These are phyloP conservation scores for Pleurotus tuoliensis DNA, from an alignment of 768 basidiomycete genomes.

Conservation along the genomic window DNA sequence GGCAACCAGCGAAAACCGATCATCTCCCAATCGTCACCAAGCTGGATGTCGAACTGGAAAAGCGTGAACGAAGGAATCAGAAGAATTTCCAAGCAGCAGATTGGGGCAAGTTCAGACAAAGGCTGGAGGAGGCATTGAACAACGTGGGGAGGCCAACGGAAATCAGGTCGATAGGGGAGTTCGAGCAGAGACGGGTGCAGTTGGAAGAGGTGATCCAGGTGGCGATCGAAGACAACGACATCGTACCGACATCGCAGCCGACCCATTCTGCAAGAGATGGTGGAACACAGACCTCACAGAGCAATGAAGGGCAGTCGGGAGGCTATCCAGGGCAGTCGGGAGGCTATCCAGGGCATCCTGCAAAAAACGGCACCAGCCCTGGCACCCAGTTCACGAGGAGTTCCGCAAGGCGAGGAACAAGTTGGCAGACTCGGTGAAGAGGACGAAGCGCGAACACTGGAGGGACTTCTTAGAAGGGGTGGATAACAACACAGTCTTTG, in stretches of 20 bases:
- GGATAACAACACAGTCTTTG: conserved; percentile 9
- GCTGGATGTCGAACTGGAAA: conserved; percentile 15
- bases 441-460: conserved; percentile 13
- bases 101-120: conserved; percentile 18
- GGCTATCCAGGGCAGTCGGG: background rate
- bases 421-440: background rate
- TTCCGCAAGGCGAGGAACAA: background rate
- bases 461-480: conserved; percentile 12
- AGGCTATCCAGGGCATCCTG: background rate
- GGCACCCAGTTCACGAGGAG: conserved; percentile 9
- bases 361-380: background rate
- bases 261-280: conserved; percentile 18
- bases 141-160: background rate
- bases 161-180: background rate
- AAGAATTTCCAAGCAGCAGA: conserved; percentile 19
- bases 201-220: conserved; percentile 10
- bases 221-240: conserved; percentile 1
- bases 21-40: conserved; percentile 27
- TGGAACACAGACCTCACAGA: conserved; percentile 14
- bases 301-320: background rate
- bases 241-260: conserved; percentile 10
- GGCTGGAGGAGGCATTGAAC: conserved; percentile 4
- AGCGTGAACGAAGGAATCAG: background rate
- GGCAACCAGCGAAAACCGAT: conserved; percentile 20
- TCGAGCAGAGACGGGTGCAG: background rate